These are phyloP conservation scores for Karstenula rhodostoma DNA, from an alignment of 2,329 filamentous ascomycete genomes.

Conservation along the genomic window DNA sequence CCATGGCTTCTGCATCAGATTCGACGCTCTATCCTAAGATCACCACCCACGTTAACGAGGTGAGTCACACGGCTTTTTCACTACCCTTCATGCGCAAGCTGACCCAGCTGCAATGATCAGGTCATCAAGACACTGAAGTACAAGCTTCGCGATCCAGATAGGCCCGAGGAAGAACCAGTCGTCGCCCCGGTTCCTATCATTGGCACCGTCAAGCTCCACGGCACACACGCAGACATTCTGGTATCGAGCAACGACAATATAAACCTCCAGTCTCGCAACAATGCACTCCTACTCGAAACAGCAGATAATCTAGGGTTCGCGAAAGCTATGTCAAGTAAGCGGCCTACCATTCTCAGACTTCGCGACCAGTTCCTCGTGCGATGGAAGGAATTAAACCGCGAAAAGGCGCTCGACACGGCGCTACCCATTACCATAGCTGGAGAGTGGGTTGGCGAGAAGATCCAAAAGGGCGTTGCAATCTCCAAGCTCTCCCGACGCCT, in stretches of 20 bases:
- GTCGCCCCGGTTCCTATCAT: conserved; percentile 29
- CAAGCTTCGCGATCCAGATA: conserved; percentile 17
- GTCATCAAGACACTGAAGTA: conserved; percentile 27
- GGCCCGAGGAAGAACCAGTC: conserved; percentile 14
- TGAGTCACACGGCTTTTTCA: conserved; percentile 2
- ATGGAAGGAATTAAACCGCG: conserved; percentile 30
- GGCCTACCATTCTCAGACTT: conserved; percentile 22
- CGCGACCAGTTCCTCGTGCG: conserved; percentile 28
- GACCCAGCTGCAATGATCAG: conserved; percentile 30
- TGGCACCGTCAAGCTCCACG: conserved; percentile 45
- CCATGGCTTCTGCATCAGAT: conserved; percentile 19
- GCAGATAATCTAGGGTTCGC: conserved; percentile 38
- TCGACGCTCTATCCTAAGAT: conserved; percentile 42
- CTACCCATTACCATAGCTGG: conserved; percentile 37
- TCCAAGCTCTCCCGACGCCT: conserved; percentile 34
- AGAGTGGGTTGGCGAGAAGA: conserved; percentile 40
- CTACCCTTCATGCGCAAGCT: conserved; percentile 21
- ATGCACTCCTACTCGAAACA: conserved; percentile 20
- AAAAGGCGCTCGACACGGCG: conserved; percentile 7
- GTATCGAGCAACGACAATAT: conserved; percentile 30
- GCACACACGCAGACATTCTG: conserved; percentile 44
- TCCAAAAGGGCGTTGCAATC: conserved; percentile 40
- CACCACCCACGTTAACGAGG: conserved; percentile 33
- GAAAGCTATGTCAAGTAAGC: conserved; percentile 28
- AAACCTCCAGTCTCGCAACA: conserved; percentile 37